Evolutionary conservation across 2,329 filamentous ascomycete species (phyloP).

Genomic region (Colletotrichum truncatum): DNA sequence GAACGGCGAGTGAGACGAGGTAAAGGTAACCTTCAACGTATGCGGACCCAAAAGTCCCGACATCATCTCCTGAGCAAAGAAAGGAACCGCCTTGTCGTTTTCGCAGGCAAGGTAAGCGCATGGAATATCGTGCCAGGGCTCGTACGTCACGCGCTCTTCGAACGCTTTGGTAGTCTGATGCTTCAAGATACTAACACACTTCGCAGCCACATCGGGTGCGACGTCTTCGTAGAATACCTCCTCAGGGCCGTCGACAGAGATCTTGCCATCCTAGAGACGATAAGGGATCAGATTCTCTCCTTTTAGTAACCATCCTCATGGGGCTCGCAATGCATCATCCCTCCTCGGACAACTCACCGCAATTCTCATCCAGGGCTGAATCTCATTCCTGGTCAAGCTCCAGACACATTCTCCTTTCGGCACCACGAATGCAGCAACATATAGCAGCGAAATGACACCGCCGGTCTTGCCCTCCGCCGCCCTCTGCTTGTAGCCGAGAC

Average conservation of each 20-base stretch:
- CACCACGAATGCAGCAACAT: constrained; percentile 43
- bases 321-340: too few species aligned
- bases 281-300: too few species aligned
- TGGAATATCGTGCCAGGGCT: constrained; percentile 38
- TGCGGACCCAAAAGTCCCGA: not conserved
- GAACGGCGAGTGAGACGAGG: constrained; percentile 17
- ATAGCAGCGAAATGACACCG: constrained; percentile 47
- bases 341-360: constrained; percentile 33
- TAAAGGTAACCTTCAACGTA: not conserved
- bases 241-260: not conserved
- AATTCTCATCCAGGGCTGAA: constrained; percentile 36
- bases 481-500: constrained; percentile 43
- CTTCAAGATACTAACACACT: constrained; percentile 9
- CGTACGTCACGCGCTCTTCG: constrained; percentile 31
- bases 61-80: constrained; percentile 33
- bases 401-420: constrained; percentile 35
- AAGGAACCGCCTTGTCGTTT: constrained; percentile 34
- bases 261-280: constrained; percentile 21
- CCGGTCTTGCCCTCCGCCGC: constrained; percentile 41
- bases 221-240: constrained; percentile 37
- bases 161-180: constrained; percentile 28
- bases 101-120: constrained; percentile 37
- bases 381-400: constrained; percentile 27
- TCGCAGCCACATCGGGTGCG: not conserved
- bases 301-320: too few species aligned